These are phyloP conservation scores for Kurtzmaniella quercitrusa DNA, from an alignment of 1,139 yeast genomes.

Conservation along the genomic window DNA sequence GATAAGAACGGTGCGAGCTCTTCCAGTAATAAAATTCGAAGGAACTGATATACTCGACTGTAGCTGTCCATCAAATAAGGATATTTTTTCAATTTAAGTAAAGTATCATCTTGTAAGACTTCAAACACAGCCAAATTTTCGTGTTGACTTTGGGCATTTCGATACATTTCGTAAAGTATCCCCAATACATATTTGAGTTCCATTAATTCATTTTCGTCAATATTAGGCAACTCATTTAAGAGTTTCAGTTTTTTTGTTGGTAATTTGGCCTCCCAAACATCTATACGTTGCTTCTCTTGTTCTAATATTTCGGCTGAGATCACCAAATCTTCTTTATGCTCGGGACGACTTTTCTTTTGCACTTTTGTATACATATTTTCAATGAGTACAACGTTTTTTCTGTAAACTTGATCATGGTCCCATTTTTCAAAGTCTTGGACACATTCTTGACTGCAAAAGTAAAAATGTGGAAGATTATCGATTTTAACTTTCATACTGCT, in stretches of 20 bases:
- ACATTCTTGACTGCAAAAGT: slow-evolving; percentile 55
- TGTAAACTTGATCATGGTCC: slow-evolving; percentile 20
- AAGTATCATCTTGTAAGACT: slow-evolving; percentile 53
- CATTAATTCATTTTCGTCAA: slow-evolving; percentile 34
- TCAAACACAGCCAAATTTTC: slow-evolving; percentile 27
- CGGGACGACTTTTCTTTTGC: slow-evolving; percentile 1
- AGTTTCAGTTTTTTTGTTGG: slow-evolving; percentile 25
- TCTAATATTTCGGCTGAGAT: slow-evolving; percentile 14
- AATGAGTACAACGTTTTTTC: slow-evolving; percentile 21
- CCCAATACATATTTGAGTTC: slow-evolving; percentile 36
- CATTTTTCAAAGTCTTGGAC: slow-evolving; percentile 24
- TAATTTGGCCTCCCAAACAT: slow-evolving; percentile 35
- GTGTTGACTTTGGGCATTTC: slow-evolving; percentile 5
- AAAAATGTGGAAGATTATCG: slow-evolving; percentile 22
- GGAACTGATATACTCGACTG: slow-evolving; percentile 47
- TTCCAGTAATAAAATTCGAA: slow-evolving; percentile 39
- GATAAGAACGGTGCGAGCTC: slow-evolving; percentile 36
- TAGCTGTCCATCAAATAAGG: slow-evolving; percentile 53
- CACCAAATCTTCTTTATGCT: not conserved
- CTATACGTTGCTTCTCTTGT: slow-evolving; percentile 18
- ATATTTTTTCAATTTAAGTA: slow-evolving; percentile 42
- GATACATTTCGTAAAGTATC: slow-evolving; percentile 24
- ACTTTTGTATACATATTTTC: slow-evolving; percentile 24
- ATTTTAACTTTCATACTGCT: slow-evolving; percentile 39
- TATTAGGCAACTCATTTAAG: slow-evolving; percentile 24